These are phyloP conservation scores for Senna siamea DNA, from an alignment of 306 rosid genomes.

Conservation along the genomic window DNA sequence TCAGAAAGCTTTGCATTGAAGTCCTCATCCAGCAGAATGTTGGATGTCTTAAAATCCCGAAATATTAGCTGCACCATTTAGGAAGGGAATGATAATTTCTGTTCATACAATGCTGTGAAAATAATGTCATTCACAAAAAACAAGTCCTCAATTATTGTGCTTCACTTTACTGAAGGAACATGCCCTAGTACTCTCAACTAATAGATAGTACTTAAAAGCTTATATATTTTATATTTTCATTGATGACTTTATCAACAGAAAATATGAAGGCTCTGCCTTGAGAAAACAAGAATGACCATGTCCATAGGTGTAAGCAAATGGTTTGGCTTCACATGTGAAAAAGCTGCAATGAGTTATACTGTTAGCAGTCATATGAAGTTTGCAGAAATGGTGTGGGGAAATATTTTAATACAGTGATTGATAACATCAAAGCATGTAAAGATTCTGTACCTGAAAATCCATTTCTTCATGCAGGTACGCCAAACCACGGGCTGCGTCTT, in stretches of 20 bases:
- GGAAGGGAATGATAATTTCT: too few relatives aligned
- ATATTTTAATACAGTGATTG: too few relatives aligned
- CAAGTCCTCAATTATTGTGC: too few relatives aligned
- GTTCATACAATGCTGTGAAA: constrained; percentile 13
- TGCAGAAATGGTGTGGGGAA: too few relatives aligned
- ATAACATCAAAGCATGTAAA: too few relatives aligned
- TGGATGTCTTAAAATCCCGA: constrained; percentile 90
- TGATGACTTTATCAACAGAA: constrained; percentile 1
- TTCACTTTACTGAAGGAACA: neutral
- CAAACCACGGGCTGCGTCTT: constrained; percentile 88
- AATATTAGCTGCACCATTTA: constrained; percentile 80
- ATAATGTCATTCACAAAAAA: constrained; percentile 14
- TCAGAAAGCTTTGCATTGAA: constrained; percentile 95
- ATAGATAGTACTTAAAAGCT: neutral
- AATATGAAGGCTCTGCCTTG: neutral
- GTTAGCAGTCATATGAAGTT: too few relatives aligned
- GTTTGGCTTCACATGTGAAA: too few relatives aligned
- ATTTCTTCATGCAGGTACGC: constrained; percentile 93
- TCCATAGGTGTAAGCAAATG: too few relatives aligned
- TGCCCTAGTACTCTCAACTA: constrained; percentile 9
- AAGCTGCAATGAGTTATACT: too few relatives aligned
- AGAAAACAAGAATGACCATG: constrained; percentile 13
- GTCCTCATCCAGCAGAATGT: constrained; percentile 81
- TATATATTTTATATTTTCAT: neutral
- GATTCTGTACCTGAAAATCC: constrained; percentile 90